Evolutionary conservation across 2,329 filamentous ascomycete genomes (phyloP), one percentile per base, ranked within the genome.

Genomic region (Pyricularia sp.): DNA sequence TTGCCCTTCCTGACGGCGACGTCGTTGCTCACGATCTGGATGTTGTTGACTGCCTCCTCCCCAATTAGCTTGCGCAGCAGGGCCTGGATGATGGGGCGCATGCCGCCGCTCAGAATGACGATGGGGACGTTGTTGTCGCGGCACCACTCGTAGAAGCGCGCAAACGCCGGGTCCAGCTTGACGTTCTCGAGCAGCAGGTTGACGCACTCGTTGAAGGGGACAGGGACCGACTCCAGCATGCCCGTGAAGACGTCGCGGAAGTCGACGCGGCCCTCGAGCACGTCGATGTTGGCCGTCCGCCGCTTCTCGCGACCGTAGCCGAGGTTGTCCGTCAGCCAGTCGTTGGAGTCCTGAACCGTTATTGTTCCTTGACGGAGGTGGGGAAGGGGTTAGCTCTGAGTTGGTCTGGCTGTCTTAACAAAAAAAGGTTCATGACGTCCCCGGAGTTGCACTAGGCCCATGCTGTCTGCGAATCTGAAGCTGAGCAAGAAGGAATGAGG

Each of bases 21-120:
- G 72, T 93, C 83, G 80, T 98, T 99, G 81, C 91, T 92, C 71
- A 98, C 89, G 76, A 99, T 95, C 80, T 95, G 89, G 77, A 98
- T 90, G 76, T 94, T 86, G 65, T 88, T 84, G 42, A 61, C 42
- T 42, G 88, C 87, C 73, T 91, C 89, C 70, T 84, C 79, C n/a
- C 94, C 94, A 3, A 98, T 84, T 67, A 97, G 85, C 73, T 91
- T 88, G 71, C 90, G 86, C 70, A 99, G 84, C 72, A 98, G 84
- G 20, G 92, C 92, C 71, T 89, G 88, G 78, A 99, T 97, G 74
- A 98, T 88, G 55, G 94, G 94, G 74, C 89, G 86, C 95, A 99
- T 98, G 72, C 95, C 95, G 64, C 92, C 92, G 71, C 91, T 95
- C 42, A 99, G 84, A 26, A 99, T 92, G 25, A 98, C 93, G 71